Conservation (phyloP, 345 rosid species). For the Brassica carinata region DNA sequence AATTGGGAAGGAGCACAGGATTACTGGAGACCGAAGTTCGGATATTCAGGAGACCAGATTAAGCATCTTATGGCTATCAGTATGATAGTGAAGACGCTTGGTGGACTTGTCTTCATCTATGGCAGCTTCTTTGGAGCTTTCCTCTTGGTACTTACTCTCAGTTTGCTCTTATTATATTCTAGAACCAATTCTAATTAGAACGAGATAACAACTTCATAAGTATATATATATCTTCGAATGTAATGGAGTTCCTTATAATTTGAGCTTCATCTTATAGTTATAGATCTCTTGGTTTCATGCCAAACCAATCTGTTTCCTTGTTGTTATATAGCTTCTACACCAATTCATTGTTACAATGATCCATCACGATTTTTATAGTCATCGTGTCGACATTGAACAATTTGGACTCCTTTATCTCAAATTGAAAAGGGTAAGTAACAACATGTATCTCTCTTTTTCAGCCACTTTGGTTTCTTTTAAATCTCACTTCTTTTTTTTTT, state of each 20-base stretch:
- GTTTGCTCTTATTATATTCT: too few relatives aligned
- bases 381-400: conserved; percentile 27
- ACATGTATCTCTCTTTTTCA: neutral
- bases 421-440: conserved; percentile 26
- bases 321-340: conserved; percentile 29
- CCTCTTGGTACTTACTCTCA: conserved; percentile 30
- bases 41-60: conserved; percentile 38
- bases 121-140: conserved; percentile 45
- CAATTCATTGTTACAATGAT: conserved; percentile 33
- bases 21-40: conserved; percentile 36
- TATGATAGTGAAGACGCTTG: conserved; percentile 35
- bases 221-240: neutral
- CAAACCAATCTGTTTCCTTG: neutral
- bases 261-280: neutral
- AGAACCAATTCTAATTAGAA: neutral
- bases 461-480: neutral
- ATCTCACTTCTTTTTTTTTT: neutral
- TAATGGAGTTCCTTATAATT: neutral
- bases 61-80: conserved; percentile 34
- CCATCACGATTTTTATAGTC: conserved; percentile 36
- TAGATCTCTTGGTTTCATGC: too few relatives aligned
- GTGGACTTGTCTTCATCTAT: conserved; percentile 40
- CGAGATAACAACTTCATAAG: neutral
- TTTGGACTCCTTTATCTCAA: conserved; percentile 37
- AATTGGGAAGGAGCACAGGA: conserved; percentile 30